Conservation (phyloP, 345 rosid species). For the Microcos paniculata region DNA sequence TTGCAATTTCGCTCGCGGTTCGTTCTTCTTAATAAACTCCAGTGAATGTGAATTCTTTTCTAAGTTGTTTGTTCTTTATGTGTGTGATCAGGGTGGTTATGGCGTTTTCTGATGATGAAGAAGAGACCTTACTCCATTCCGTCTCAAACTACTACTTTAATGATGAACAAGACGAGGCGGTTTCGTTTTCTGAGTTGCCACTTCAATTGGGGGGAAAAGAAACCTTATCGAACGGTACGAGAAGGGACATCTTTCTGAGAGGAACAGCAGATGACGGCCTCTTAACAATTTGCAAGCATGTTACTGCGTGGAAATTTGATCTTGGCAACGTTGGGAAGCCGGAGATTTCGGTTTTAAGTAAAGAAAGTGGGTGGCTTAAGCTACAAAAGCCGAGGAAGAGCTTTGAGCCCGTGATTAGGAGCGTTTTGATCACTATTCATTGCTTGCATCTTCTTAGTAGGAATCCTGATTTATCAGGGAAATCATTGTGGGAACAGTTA, state of each 20-base stretch:
- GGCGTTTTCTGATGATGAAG: conserved; percentile 78
- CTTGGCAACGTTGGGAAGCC: conserved; percentile 43
- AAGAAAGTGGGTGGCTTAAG: conserved; percentile 61
- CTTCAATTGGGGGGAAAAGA: conserved; percentile 49
- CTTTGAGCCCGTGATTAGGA: conserved; percentile 51
- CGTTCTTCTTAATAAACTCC: neutral
- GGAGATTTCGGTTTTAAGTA: conserved; percentile 61
- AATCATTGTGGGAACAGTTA: conserved; percentile 63
- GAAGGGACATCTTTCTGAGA: conserved; percentile 41
- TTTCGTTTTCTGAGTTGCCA: conserved; percentile 66
- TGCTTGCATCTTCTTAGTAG: conserved; percentile 55
- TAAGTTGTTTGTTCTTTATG: neutral
- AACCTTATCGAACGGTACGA: conserved; percentile 15
- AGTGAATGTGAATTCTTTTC: too few species aligned
- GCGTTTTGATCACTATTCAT: conserved; percentile 49
- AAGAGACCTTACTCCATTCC: conserved; percentile 37
- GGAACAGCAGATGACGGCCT: conserved; percentile 68
- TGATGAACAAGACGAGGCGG: conserved; percentile 49
- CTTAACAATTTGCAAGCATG: conserved; percentile 48
- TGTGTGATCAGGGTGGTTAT: conserved; percentile 17
- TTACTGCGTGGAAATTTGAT: conserved; percentile 76
- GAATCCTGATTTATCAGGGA: conserved; percentile 57
- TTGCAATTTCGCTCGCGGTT: neutral
- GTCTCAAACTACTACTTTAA: conserved; percentile 64
- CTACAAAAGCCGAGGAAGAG: conserved; percentile 80